Evolutionary conservation across 2,329 filamentous ascomycete genomes (phyloP).

Genomic region (Ilyonectria destructans): DNA sequence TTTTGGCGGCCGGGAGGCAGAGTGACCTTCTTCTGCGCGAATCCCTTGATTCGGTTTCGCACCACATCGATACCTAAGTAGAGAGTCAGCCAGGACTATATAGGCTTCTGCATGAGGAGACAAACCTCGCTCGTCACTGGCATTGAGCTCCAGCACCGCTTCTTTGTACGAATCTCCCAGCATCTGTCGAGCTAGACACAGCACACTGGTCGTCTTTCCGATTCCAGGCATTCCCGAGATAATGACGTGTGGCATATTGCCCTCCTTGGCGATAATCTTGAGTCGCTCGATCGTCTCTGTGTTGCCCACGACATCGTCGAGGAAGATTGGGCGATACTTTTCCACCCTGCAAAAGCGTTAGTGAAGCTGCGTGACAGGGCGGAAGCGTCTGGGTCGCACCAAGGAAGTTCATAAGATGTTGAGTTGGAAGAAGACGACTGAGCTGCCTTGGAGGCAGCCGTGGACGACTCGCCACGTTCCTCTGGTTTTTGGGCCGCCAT

Average conservation of each 20-base stretch:
- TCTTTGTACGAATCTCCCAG: slow-evolving; percentile 97
- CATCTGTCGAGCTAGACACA: slow-evolving; percentile 93
- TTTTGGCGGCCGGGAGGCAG: slow-evolving; percentile 93
- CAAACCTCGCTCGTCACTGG: slow-evolving; percentile 90
- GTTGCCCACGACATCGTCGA: slow-evolving; percentile 98
- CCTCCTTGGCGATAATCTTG: slow-evolving; percentile 98
- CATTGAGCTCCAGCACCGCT: slow-evolving; percentile 95
- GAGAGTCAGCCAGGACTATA: neutral
- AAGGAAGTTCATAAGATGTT: slow-evolving; percentile 83
- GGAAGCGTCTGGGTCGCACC: slow-evolving; percentile 64
- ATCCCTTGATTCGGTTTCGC: slow-evolving; percentile 96
- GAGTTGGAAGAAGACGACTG: slow-evolving; percentile 66
- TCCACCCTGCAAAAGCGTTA: slow-evolving; percentile 81
- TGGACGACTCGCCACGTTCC: slow-evolving; percentile 74
- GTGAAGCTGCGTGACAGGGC: slow-evolving; percentile 35
- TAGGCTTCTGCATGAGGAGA: neutral
- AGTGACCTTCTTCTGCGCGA: slow-evolving; percentile 99
- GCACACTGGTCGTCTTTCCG: slow-evolving; percentile 96
- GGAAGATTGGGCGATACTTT: slow-evolving; percentile 95
- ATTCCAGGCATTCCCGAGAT: slow-evolving; percentile 99
- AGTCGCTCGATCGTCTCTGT: slow-evolving; percentile 97
- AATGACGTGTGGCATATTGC: slow-evolving; percentile 99
- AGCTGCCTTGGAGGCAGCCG: slow-evolving; percentile 71
- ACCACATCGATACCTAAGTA: slow-evolving; percentile 91
- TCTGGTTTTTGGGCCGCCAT: slow-evolving; percentile 69